A percentile compares a stretch with the other conserved stretches of the same genome.
Evolutionary conservation across 2,329 filamentous ascomycete genomes (phyloP).

Genomic region (Huntiella moniliformis): DNA sequence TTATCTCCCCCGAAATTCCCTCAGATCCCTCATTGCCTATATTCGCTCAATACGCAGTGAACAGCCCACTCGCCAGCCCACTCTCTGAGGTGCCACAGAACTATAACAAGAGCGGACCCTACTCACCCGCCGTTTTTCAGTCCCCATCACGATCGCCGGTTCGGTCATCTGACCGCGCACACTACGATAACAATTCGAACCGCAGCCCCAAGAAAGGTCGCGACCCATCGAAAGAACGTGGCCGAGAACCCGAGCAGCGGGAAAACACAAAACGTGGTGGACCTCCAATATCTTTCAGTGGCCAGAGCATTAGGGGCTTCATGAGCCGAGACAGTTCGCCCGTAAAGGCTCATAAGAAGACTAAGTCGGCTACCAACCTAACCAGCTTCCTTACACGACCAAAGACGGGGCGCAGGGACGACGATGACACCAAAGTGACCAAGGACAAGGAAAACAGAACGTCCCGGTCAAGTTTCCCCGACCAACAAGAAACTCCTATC

Average conservation of each 20-base stretch:
- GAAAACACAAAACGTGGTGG: no score
- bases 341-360: slow-evolving; percentile 48
- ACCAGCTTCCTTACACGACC: slow-evolving; percentile 54
- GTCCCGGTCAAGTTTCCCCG: slow-evolving; percentile 7
- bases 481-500: slow-evolving; percentile 5
- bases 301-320: slow-evolving; percentile 5
- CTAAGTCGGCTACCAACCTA: slow-evolving; percentile 71
- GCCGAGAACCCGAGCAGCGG: slow-evolving; percentile 20
- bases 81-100: slow-evolving; percentile 9
- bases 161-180: slow-evolving; percentile 6
- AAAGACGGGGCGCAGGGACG: slow-evolving; percentile 47
- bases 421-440: slow-evolving; percentile 5
- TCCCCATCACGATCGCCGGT: slow-evolving; percentile 7
- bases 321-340: slow-evolving; percentile 30
- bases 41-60: slow-evolving; percentile 8
- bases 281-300: slow-evolving; percentile 1
- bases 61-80: slow-evolving; percentile 1
- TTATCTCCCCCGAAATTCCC: slow-evolving; percentile 5
- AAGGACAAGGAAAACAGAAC: slow-evolving; percentile 12
- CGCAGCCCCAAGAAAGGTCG: neutral
- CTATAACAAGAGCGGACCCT: neutral
- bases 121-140: neutral
- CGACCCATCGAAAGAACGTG: slow-evolving; percentile 11
- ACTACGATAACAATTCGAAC: neutral
- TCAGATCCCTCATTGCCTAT: slow-evolving; percentile 8